A percentile compares a stretch with the other conserved stretches of the same genome.
These are phyloP conservation scores for Cutaneotrichosporon mucoides DNA, from an alignment of 1,284 basidiomycete genomes.

Conservation along the genomic window DNA sequence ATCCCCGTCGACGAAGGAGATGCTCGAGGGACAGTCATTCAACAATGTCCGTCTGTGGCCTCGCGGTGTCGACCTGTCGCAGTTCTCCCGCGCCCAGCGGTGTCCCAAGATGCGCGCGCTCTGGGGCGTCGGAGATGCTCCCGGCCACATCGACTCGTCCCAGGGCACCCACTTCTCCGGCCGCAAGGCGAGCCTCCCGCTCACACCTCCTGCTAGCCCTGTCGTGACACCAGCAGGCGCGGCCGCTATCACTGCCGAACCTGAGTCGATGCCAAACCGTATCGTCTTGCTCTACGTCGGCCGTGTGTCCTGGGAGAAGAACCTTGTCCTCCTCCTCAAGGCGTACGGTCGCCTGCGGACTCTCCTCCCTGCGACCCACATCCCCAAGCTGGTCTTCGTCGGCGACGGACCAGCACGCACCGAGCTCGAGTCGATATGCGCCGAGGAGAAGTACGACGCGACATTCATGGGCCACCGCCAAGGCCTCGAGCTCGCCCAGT, in stretches of 20 bases:
- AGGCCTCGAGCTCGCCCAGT: conserved; percentile 49
- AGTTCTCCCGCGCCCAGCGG: conserved; percentile 52
- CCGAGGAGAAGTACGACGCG: conserved; percentile 51
- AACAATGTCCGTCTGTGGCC: conserved; percentile 56
- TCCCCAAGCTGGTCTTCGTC: conserved; percentile 56
- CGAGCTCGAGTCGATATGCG: conserved; percentile 53
- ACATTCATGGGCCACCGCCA: conserved; percentile 54
- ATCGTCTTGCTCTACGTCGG: conserved; percentile 48
- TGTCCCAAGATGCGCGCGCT: conserved; percentile 47
- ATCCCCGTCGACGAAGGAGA: conserved; percentile 52
- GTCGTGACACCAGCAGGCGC: conserved; percentile 21
- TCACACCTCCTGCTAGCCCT: conserved; percentile 42
- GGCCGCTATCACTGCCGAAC: neutral
- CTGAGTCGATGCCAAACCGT: conserved; percentile 19
- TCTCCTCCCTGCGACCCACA: conserved; percentile 19
- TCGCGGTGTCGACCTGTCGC: conserved; percentile 51
- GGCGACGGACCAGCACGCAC: conserved; percentile 56
- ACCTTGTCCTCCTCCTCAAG: conserved; percentile 55
- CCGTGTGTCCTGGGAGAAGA: conserved; percentile 57
- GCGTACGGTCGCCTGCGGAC: conserved; percentile 49
- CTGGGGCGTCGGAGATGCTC: conserved; percentile 50
- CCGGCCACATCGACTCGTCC: conserved; percentile 7
- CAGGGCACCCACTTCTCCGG: conserved; percentile 45
- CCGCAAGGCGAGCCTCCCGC: conserved; percentile 33
- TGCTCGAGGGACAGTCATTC: conserved; percentile 53